A percentile compares a stretch with the other conserved stretches of the same genome.
Conservation (phyloP, 2,329 filamentous ascomycete genomes). For the Helminthosporium solani region DNA sequence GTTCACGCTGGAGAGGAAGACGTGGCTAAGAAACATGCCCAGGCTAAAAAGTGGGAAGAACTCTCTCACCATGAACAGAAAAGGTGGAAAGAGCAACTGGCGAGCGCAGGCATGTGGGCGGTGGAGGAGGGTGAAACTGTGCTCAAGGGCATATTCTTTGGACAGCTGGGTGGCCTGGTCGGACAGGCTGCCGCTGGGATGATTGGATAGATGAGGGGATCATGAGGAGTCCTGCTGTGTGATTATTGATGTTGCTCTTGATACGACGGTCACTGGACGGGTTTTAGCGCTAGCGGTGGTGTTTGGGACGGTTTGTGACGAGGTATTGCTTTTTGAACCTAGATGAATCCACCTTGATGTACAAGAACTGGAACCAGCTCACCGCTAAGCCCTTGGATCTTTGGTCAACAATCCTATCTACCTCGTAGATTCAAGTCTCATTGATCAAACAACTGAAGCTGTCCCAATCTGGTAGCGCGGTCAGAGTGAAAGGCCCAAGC, state of each 20-base stretch:
- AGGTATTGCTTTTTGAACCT: not conserved
- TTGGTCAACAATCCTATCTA: not conserved
- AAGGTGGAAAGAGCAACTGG: constrained; percentile 69
- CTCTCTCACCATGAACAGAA: constrained; percentile 62
- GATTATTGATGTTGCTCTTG: not conserved
- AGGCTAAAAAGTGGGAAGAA: constrained; percentile 70
- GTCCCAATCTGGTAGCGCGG: constrained; percentile 12
- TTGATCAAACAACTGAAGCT: constrained; percentile 1
- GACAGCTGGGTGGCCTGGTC: constrained; percentile 64
- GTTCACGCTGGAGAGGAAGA: constrained; percentile 38
- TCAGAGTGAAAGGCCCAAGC: constrained; percentile 15
- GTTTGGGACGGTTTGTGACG: not conserved
- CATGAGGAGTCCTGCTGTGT: not conserved
- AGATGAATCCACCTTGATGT: not conserved
- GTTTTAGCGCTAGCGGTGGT: not conserved
- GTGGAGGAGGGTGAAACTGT: constrained; percentile 74
- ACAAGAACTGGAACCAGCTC: not conserved
- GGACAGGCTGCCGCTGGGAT: constrained; percentile 40
- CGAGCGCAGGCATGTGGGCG: constrained; percentile 74
- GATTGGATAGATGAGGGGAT: constrained; percentile 26
- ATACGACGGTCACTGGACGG: constrained; percentile 1
- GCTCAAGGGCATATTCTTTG: constrained; percentile 75
- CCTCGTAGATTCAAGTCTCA: not conserved
- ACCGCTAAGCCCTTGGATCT: not conserved
- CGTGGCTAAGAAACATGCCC: constrained; percentile 40